Evolutionary conservation across 306 rosid genomes (phyloP).

Genomic region (Casuarina cunninghamiana): DNA sequence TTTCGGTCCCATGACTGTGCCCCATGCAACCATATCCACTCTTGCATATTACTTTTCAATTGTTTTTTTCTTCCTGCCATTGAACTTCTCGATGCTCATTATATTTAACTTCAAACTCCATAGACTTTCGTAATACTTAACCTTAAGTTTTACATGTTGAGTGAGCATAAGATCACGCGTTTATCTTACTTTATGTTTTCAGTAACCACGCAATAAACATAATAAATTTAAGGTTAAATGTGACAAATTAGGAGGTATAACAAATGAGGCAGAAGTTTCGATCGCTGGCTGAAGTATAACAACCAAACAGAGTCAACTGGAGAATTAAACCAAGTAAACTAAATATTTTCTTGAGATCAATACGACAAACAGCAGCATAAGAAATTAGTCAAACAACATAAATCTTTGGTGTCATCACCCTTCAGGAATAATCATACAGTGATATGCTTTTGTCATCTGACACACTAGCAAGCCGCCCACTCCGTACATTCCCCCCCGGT

Average conservation of each 20-base stretch:
- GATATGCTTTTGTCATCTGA: conserved; percentile 96
- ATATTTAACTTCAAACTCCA: no score
- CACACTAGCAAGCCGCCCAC: conserved; percentile 88
- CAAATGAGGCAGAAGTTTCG: not conserved
- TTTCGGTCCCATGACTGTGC: no score
- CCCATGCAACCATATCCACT: no score
- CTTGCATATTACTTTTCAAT: not conserved
- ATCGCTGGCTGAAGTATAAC: not conserved
- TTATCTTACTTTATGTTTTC: no score
- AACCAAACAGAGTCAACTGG: conserved; percentile 15
- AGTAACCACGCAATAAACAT: no score
- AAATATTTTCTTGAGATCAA: conserved; percentile 30
- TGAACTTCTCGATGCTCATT: no score
- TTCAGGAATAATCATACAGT: conserved; percentile 79
- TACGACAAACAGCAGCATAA: conserved; percentile 14
- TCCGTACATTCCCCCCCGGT: conserved; percentile 57
- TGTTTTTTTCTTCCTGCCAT: not conserved
- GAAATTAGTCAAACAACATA: conserved; percentile 17
- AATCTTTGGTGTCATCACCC: conserved; percentile 4
- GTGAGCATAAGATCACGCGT: no score
- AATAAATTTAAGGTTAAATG: no score
- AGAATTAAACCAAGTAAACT: conserved; percentile 24
- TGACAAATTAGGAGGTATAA: not conserved
- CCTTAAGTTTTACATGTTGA: no score
- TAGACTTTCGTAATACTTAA: no score